phyloP scores from a whole-genome alignment of 306 rosid species.

The Cercis canadensis region DNA sequence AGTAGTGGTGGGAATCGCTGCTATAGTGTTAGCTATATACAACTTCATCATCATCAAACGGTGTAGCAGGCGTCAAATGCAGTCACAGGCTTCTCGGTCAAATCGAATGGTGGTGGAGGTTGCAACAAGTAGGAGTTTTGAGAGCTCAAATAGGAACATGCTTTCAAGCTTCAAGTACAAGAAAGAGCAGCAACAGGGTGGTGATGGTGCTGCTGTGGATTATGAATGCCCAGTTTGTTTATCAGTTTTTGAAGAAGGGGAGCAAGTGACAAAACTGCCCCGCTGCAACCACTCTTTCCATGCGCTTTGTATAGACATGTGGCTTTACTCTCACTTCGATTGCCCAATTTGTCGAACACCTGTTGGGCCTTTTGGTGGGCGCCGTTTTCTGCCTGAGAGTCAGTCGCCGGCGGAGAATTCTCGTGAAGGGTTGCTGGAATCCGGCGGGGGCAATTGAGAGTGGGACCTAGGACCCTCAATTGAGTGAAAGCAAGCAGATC shows the following conservation, averaged over 20 bases:
- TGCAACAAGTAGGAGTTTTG: conserved; percentile 35
- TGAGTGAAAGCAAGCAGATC: neutral
- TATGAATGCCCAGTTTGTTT: conserved; percentile 79
- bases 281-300: conserved; percentile 81
- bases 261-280: conserved; percentile 77
- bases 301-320: conserved; percentile 83
- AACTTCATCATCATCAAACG: conserved; percentile 67
- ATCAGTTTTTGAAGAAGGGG: conserved; percentile 87
- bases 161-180: conserved; percentile 77
- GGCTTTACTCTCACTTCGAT: conserved; percentile 90
- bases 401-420: conserved; percentile 44
- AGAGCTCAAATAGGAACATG: conserved; percentile 36
- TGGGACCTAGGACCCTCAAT: conserved; percentile 25
- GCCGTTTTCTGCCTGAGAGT: neutral
- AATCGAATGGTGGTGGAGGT: conserved; percentile 20
- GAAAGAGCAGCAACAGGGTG: conserved; percentile 51
- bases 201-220: conserved; percentile 7
- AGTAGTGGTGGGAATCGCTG: conserved; percentile 62
- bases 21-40: conserved; percentile 63
- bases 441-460: conserved; percentile 26
- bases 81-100: conserved; percentile 2
- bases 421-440: conserved; percentile 28
- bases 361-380: conserved; percentile 29
- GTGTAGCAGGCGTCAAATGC: conserved; percentile 41
- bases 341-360: conserved; percentile 92